A percentile compares a stretch with the other conserved stretches of the same genome.
phyloP scores from a whole-genome alignment of 2,329 filamentous ascomycete species.

The Cladosporium sp. region DNA sequence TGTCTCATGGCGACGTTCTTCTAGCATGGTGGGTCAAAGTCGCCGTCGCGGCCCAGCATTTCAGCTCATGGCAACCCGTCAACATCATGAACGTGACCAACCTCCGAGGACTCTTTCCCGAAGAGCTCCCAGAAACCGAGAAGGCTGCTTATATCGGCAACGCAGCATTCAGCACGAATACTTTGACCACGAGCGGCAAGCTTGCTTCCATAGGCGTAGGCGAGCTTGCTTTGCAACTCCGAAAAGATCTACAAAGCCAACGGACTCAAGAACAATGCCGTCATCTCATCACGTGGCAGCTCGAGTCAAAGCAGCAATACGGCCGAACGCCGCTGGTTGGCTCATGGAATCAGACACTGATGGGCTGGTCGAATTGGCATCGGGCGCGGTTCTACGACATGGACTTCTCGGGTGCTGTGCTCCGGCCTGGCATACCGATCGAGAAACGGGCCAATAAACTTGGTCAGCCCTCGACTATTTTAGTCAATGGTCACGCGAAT shows the following conservation, averaged over 20 bases:
- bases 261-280: constrained; percentile 14
- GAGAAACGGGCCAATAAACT: constrained; percentile 9
- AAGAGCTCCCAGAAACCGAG: neutral
- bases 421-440: neutral
- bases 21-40: constrained; percentile 20
- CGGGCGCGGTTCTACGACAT: constrained; percentile 14
- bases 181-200: neutral
- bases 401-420: constrained; percentile 17
- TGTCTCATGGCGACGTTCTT: constrained; percentile 28
- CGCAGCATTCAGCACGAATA: neutral
- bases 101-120: constrained; percentile 21
- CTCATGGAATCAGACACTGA: neutral
- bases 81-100: constrained; percentile 26
- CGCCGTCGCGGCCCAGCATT: constrained; percentile 8
- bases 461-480: constrained; percentile 14
- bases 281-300: constrained; percentile 12
- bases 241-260: constrained; percentile 10
- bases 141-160: constrained; percentile 10
- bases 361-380: constrained; percentile 17
- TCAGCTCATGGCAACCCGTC: constrained; percentile 18
- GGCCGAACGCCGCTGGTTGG: neutral
- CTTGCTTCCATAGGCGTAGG: constrained; percentile 4
- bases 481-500: constrained; percentile 8
- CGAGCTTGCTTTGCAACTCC: constrained; percentile 11
- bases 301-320: neutral